Percentiles rank a stretch among this genome's conserved stretches.
phyloP scores from a whole-genome alignment of 441 rosid species.

The Pelargonium citronellum region DNA sequence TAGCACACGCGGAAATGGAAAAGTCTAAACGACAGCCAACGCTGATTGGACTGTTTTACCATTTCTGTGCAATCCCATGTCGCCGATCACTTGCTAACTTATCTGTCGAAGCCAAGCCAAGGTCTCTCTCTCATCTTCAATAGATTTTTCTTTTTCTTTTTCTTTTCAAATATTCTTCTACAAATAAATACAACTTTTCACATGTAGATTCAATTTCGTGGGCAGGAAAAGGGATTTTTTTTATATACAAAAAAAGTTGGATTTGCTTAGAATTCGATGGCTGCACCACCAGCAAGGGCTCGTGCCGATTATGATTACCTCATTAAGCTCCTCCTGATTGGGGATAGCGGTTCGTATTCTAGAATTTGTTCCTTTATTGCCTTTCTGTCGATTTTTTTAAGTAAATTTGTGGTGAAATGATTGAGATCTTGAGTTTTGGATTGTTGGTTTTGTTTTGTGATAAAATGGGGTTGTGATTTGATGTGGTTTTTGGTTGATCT shows the following conservation, averaged over 20 bases:
- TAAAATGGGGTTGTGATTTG: slow-evolving; percentile 1
- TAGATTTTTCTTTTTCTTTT: not conserved
- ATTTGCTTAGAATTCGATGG: slow-evolving; percentile 29
- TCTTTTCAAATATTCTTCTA: not conserved
- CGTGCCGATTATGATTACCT: slow-evolving; percentile 53
- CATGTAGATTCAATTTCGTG: not conserved
- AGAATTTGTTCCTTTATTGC: not conserved
- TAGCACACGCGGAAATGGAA: not conserved
- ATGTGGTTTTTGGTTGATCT: not conserved
- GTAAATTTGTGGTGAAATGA: not conserved
- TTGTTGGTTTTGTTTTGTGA: not conserved
- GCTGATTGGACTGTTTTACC: not conserved
- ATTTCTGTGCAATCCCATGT: not conserved
- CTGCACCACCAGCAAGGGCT: slow-evolving; percentile 47
- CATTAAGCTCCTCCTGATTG: slow-evolving; percentile 49
- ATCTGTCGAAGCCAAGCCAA: not conserved
- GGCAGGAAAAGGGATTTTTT: not conserved
- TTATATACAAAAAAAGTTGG: not conserved
- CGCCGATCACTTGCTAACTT: slow-evolving; percentile 2
- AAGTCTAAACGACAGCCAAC: not conserved
- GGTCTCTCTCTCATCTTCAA: not conserved
- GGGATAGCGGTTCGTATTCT: slow-evolving; percentile 38
- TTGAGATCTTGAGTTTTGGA: not conserved
- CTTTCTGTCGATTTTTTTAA: not conserved
- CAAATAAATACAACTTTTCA: not conserved